Evolutionary conservation across 106 monocot genomes (phyloP).

Genomic region (Acanthochlamys bracteata): DNA sequence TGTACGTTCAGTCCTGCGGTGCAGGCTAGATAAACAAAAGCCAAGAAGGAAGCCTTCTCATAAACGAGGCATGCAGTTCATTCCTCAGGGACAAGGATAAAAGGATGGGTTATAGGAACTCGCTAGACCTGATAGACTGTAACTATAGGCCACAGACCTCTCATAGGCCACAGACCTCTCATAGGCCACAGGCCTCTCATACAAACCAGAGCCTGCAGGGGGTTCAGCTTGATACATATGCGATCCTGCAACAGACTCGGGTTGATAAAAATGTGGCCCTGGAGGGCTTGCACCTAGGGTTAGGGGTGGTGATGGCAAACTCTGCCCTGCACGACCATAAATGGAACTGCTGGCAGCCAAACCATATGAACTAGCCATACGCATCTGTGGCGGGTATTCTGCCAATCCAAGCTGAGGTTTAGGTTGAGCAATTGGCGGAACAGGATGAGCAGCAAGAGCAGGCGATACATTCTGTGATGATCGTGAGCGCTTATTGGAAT

Average conservation of each 20-base stretch:
- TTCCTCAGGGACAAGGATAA: constrained; percentile 4
- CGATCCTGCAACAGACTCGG: constrained; percentile 21
- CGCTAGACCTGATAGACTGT: neutral
- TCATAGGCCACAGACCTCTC: constrained; percentile 22
- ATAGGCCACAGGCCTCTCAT: constrained; percentile 13
- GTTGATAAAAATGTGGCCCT: constrained; percentile 19
- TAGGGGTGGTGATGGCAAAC: constrained; percentile 4
- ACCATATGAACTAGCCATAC: constrained; percentile 25
- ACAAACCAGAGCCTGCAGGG: constrained; percentile 13
- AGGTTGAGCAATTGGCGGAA: constrained; percentile 3
- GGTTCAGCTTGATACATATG: constrained; percentile 3
- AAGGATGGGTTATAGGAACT: constrained; percentile 7
- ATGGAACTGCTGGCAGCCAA: constrained; percentile 10
- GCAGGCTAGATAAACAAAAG: neutral
- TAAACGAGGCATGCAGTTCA: neutral
- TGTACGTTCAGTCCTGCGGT: too few relatives aligned
- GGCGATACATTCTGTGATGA: constrained; percentile 3
- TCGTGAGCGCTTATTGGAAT: constrained; percentile 27
- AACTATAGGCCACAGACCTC: constrained; percentile 19
- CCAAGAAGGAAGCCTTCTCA: neutral
- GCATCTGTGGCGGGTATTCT: constrained; percentile 26
- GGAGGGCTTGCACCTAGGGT: constrained; percentile 23
- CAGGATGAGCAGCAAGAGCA: constrained; percentile 7
- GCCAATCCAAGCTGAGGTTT: constrained; percentile 13
- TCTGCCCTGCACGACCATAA: constrained; percentile 18